Evolutionary conservation across 2,329 filamentous ascomycete species (phyloP), one percentile per base, ranked within the genome.

Genomic region (Alternaria brassicicola): DNA sequence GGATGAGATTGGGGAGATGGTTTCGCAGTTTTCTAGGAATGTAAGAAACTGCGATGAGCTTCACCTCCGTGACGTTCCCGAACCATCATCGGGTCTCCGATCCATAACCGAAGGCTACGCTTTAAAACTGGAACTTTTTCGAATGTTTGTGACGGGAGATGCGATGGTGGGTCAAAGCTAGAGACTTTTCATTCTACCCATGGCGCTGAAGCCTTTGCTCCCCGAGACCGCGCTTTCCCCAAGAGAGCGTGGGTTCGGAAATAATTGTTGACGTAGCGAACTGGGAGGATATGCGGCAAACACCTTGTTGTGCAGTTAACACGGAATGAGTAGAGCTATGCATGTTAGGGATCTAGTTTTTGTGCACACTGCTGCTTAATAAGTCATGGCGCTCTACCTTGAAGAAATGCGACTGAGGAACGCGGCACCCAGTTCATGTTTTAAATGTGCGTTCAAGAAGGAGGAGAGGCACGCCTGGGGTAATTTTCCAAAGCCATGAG

Each of bases 151-250:
- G 49, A 41, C 33, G 21, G 28, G 51, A 52, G 19, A 53, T 28
- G 28, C 33, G 35, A 31, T 17, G 7, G 55, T 47, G 49, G 49
- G 42, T 36, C 50, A 19, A n/a, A 41, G 31, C 33, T 57, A 52
- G 51, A 43, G 48, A 23, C 9, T 35, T 41, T 30, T 52, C 13
- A 21, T 15, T 10, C n/a, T n/a, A 30, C 30, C 25, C 41, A 26
- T 53, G 38, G 38, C 31, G 52, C 52, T 52, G 25, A 41, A 36
- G 35, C 48, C 54, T n/a, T 52, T 30, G 45, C n/a, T 42, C 30
- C 45, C 45, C 46, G 33, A 42, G 19, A 5, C 15, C 10, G 41
- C 49, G 35, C 41, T 53, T 57, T 47, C 1, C 48, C 45, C 35
- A 3, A 39, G 17, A 35, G 1, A 26, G 42, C 4, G 28, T n/a